These are phyloP conservation scores for Mollisiaceae sp. DNA, from an alignment of 2,329 filamentous ascomycete genomes.

Conservation along the genomic window DNA sequence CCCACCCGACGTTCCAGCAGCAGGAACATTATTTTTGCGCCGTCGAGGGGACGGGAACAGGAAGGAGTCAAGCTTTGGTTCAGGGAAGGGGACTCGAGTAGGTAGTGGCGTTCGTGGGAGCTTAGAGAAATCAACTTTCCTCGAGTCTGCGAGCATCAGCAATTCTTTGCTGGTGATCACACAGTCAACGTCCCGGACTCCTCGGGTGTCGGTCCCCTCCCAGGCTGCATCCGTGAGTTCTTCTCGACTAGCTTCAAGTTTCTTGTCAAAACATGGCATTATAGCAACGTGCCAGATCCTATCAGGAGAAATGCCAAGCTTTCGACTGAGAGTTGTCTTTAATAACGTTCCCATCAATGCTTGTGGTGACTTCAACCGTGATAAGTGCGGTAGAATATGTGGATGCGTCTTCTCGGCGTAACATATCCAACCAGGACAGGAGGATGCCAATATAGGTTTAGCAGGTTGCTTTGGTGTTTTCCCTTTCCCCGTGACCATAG, in stretches of 20 bases:
- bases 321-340: slow-evolving; percentile 81
- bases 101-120: slow-evolving; percentile 65
- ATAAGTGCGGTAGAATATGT: slow-evolving; percentile 88
- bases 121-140: slow-evolving; percentile 76
- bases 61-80: slow-evolving; percentile 71
- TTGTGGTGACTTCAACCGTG: slow-evolving; percentile 90
- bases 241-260: slow-evolving; percentile 91
- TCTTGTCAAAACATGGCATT: slow-evolving; percentile 99
- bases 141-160: slow-evolving; percentile 83
- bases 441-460: slow-evolving; percentile 79
- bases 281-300: slow-evolving; percentile 93
- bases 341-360: slow-evolving; percentile 88
- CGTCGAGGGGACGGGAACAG: slow-evolving; percentile 65
- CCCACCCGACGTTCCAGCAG: slow-evolving; percentile 83
- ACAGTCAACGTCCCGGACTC: slow-evolving; percentile 90
- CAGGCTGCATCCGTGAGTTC: slow-evolving; percentile 86
- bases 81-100: slow-evolving; percentile 69
- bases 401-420: slow-evolving; percentile 99
- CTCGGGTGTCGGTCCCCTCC: slow-evolving; percentile 58
- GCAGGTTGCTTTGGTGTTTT: slow-evolving; percentile 32
- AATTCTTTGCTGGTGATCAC: slow-evolving; percentile 97
- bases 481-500: slow-evolving; percentile 33
- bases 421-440: slow-evolving; percentile 97
- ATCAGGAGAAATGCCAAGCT: slow-evolving; percentile 72
- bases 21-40: slow-evolving; percentile 52